A percentile compares a stretch with the other conserved stretches of the same genome.
Conservation (phyloP, 2,329 filamentous ascomycete species). For the Pseudonectria foliicola region DNA sequence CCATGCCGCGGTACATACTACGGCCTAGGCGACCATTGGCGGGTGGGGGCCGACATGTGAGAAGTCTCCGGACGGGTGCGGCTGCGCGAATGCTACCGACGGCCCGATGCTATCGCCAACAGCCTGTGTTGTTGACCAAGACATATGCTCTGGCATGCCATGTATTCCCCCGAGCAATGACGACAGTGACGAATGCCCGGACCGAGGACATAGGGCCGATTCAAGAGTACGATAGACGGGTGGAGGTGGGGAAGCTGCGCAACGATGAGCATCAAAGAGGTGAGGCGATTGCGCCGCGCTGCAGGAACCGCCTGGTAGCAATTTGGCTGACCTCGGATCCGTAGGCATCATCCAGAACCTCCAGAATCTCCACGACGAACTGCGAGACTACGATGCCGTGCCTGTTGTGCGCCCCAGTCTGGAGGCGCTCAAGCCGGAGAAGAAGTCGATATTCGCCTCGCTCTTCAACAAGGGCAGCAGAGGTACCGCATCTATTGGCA, state of each 20-base stretch:
- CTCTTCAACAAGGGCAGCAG: constrained; percentile 49
- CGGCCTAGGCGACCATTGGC: constrained; percentile 8
- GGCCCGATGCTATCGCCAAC: constrained; percentile 4
- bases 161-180: constrained; percentile 18
- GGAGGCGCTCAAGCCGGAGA: constrained; percentile 54
- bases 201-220: constrained; percentile 58
- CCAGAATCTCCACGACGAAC: constrained; percentile 80
- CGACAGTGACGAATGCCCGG: constrained; percentile 18
- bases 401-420: constrained; percentile 70
- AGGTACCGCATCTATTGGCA: constrained; percentile 32
- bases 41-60: constrained; percentile 12
- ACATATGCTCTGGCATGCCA: constrained; percentile 7
- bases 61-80: constrained; percentile 17
- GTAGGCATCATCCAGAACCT: constrained; percentile 80
- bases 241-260: constrained; percentile 63
- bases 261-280: constrained; percentile 90
- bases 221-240: constrained; percentile 79
- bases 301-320: background rate
- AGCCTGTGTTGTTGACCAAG: constrained; percentile 1
- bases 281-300: constrained; percentile 29
- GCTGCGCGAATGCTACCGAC: constrained; percentile 5
- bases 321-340: constrained; percentile 7
- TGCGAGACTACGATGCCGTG: constrained; percentile 66
- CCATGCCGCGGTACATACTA: constrained; percentile 10
- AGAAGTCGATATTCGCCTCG: constrained; percentile 51